Evolutionary conservation across 257 asterid species (phyloP), one percentile per base, ranked within the genome.

Genomic region (Solanum medicagineum): DNA sequence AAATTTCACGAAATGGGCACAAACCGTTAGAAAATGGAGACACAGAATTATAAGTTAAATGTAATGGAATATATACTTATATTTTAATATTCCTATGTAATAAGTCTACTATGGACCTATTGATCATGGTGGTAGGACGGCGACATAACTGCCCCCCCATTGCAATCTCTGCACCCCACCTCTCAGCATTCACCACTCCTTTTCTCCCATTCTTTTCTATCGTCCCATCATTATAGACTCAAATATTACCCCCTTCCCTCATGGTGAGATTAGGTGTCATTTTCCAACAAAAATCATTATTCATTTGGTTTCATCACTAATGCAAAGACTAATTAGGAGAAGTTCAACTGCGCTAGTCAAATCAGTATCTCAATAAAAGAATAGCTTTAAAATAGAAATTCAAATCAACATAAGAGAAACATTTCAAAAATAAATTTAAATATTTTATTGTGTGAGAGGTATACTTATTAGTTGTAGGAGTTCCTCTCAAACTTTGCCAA

Each of bases 11-110:
- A 19, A 42, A 68, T 40, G 1, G 59, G 49, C 85, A 53, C 81
- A 86, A 75, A 84, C 89, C 89, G 88, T 86, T 86, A 86, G 44
- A 44, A 47, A 54, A 10, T 29, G 81, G 73, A 20, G 56, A 87
- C 88, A 87, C 87, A 42, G 81, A 85, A 87, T 77, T 80, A 75
- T 85, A 69, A 56, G 84, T 89, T 85, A 83, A 83, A 84, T 80
- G 85, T 24, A 69, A 51, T 19, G 44, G 51, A 73, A 62, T 73
- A 59, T 65, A 24, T 59, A 59, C 13, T 51, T 54, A 24, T 81
- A 81, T 22, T 16, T 62, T 65, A 16, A 6, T 54, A 40, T 24
- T 19, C 11, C 16, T 7, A 36, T 53, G 81, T 29, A 16, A 36
- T 71, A 55, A 16, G 81, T 84, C 81, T 80, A 53, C 60, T 49